These are phyloP conservation scores for Phytophthora capsici DNA, from an alignment of 352 stramenopile genomes.

Conservation along the genomic window DNA sequence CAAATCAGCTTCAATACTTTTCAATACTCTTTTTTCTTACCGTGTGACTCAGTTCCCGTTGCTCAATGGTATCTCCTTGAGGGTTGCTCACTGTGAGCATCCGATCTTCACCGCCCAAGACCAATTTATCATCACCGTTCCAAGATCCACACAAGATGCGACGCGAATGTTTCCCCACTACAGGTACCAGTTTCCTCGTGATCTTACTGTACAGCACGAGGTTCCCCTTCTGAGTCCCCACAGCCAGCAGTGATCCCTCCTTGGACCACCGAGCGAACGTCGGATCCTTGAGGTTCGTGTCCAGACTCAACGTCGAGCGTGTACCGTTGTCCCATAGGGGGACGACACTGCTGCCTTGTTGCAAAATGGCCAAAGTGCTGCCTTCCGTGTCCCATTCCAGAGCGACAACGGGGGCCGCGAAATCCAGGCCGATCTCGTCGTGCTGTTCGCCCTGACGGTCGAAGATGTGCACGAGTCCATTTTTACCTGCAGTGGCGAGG, in stretches of 20 bases:
- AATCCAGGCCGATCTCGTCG: constrained; percentile 89
- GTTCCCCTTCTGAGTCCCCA: constrained; percentile 93
- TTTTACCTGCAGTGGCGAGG: constrained; percentile 89
- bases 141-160: constrained; percentile 91
- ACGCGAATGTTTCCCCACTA: constrained; percentile 94
- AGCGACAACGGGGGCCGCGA: constrained; percentile 67
- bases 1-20: neutral
- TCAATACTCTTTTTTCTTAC: constrained; percentile 22
- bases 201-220: constrained; percentile 93
- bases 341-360: constrained; percentile 89
- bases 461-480: constrained; percentile 92
- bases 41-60: constrained; percentile 82
- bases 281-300: constrained; percentile 94
- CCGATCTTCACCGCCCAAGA: constrained; percentile 89
- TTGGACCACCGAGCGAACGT: constrained; percentile 91
- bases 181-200: constrained; percentile 89
- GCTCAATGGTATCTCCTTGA: constrained; percentile 91
- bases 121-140: constrained; percentile 83
- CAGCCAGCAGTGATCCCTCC: constrained; percentile 82
- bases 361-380: constrained; percentile 89
- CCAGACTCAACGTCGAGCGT: constrained; percentile 77
- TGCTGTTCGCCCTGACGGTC: constrained; percentile 92
- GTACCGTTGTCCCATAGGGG: constrained; percentile 88
- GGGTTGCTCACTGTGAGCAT: constrained; percentile 92
- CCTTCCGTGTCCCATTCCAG: constrained; percentile 93